phyloP scores from a whole-genome alignment of 2,329 filamentous ascomycete species.

The Alternaria brassicae region DNA sequence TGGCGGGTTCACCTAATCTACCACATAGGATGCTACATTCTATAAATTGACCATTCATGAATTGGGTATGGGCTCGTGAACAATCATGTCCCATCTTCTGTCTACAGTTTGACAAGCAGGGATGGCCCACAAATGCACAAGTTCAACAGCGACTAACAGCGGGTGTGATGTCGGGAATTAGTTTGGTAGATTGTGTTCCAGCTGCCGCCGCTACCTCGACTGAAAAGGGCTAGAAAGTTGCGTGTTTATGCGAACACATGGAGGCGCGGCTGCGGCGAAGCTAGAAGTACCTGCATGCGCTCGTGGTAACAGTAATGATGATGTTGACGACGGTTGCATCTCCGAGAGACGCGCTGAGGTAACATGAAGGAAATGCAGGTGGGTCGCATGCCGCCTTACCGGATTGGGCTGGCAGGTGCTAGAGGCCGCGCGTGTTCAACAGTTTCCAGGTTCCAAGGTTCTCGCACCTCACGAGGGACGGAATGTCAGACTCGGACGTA shows the following conservation, averaged over 20 bases:
- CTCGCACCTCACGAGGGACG: slow-evolving; percentile 1
- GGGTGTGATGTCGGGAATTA: not conserved
- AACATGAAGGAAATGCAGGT: slow-evolving; percentile 2
- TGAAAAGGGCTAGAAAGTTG: not conserved
- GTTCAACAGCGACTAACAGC: not conserved
- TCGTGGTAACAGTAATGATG: not conserved
- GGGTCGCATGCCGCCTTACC: slow-evolving; percentile 9
- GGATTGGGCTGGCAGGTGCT: slow-evolving; percentile 1
- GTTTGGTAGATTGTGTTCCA: not conserved
- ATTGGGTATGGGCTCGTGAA: not conserved
- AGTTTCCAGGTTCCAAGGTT: slow-evolving; percentile 8
- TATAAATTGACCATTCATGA: not conserved
- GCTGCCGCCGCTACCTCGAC: not conserved
- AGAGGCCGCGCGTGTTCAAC: slow-evolving; percentile 16
- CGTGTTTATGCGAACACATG: not conserved
- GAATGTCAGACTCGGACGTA: not conserved
- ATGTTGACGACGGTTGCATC: not conserved
- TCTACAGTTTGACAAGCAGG: not conserved
- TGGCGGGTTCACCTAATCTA: slow-evolving; percentile 2
- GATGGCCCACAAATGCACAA: not conserved
- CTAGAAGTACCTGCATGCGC: not conserved
- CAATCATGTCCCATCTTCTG: not conserved
- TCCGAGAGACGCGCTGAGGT: not conserved
- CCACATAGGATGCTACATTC: not conserved
- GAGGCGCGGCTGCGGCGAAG: not conserved